Evolutionary conservation across 2,329 filamentous ascomycete species (phyloP), one percentile per base, ranked within the genome.

Genomic region (Trichoderma polysporum): DNA sequence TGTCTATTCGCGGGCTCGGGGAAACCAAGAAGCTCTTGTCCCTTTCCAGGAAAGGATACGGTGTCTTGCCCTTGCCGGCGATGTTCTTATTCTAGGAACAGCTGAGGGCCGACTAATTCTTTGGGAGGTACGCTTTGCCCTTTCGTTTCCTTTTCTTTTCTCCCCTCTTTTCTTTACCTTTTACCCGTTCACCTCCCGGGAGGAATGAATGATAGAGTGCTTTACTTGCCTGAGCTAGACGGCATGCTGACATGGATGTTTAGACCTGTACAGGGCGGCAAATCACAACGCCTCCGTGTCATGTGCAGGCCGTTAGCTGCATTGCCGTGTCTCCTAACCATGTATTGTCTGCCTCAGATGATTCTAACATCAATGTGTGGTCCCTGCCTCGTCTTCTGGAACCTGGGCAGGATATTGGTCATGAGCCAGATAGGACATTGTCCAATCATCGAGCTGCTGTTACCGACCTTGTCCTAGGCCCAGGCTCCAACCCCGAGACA

Each of bases 281-380:
- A 74, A 83, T 94, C 59, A 90, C 90, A 7, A 94, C 92, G 9
- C 87, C 90, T 17, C 87, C 91, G 64, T 88, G 90, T 70, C 92
- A 96, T 80, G 86, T 96, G 25, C 92, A 94, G 77, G 84, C 89
- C 22, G 88, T 98, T 31, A 93, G 91, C 27, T 90, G 88, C 74
- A 82, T 98, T 65, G 88, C 87, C 41, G 86, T 89, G 12, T 91
- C 89, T 49, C 90, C 88, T 54, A 88, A 88, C 72, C 90, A 93
- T 78, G 79, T 95, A 60, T 83, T 95, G 59, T 92, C 91, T 1
- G 92, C 90, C 47, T 94, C 92, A 2, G 86, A 90, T 71, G 95
- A 99, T 81, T 91, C 93, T 60, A 97, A 92, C 76, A 85, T 97
- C 69, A 92, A 97, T 78, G 90, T 98, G 68, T 99, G 95, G 95